A percentile compares a stretch with the other conserved stretches of the same genome.
Evolutionary conservation across 805 yeast species (phyloP).

Genomic region (Candida xyloterini): DNA sequence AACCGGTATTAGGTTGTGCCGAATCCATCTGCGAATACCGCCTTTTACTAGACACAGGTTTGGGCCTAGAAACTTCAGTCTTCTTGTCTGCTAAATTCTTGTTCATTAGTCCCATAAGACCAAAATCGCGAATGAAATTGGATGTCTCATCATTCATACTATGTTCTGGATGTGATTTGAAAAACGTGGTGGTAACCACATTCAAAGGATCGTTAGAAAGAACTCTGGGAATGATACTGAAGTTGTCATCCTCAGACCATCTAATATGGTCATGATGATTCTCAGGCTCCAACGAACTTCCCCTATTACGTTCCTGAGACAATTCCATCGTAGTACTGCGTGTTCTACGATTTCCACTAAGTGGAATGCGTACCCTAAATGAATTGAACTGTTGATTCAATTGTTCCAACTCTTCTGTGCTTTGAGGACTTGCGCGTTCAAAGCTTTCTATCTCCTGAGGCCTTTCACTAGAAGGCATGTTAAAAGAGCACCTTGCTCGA

Average conservation of each 20-base stretch:
- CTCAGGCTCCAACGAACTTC: background rate
- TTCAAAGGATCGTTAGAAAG: conserved; percentile 15
- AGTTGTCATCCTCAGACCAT: conserved; percentile 25
- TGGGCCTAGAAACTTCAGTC: conserved; percentile 1
- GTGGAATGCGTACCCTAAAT: conserved; percentile 20
- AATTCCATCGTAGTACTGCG: conserved; percentile 8
- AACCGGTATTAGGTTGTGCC: background rate
- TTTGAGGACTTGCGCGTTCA: conserved; percentile 2
- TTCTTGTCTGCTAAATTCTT: conserved; percentile 23
- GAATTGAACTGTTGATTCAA: conserved; percentile 20
- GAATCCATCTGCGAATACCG: conserved; percentile 18
- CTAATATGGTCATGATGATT: conserved; percentile 22
- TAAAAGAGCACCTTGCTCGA: background rate
- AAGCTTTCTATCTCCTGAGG: conserved; percentile 4
- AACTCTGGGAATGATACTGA: conserved; percentile 26
- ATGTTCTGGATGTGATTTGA: conserved; percentile 28
- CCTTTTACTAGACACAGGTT: conserved; percentile 16
- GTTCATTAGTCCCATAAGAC: conserved; percentile 28
- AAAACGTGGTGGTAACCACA: conserved; percentile 24
- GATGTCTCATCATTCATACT: conserved; percentile 17
- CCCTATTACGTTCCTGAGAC: background rate
- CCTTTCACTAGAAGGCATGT: conserved; percentile 7
- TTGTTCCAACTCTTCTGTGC: conserved; percentile 11
- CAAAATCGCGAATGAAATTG: conserved; percentile 21
- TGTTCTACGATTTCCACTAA: conserved; percentile 10